Base-by-base conservation (phyloP, 2,329 filamentous ascomycete species). In the Stachybotrys elegans region DNA sequence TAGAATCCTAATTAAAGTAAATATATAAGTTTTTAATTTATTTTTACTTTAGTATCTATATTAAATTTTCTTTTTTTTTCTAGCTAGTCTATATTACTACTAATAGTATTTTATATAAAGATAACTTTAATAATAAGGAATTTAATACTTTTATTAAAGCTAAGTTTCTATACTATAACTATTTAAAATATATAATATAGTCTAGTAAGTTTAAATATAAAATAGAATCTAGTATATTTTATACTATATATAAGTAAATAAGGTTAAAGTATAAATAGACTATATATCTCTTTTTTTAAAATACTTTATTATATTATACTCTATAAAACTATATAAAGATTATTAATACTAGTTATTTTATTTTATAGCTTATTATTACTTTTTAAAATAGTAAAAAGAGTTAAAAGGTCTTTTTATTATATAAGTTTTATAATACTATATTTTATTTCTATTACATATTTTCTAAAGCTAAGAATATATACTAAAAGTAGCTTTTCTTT, bases 1-100 rank as follows among this genome's bases (percentile, higher is more conserved):
- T 29, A 9, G 14, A 44, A 22, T 17, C 23, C 14, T 43, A 32
- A 42, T 43, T 27, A 43, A 21, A 38, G 8, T 22, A 40, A 39
- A 23, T n/a, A 44, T 3, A 8, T 42, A 42, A 5, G 9, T 36
- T 29, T 16, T 9, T 38, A 42, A 42, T 42, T 17, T 35, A 35
- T 14, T 35, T 35, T 29, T 39, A 17, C 9, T 14, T 44, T 44
- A 40, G 11, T 38, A 45, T 44, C 7, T 11, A 17, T 27, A 41
- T 13, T 29, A 29, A 11, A 44, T 40, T 34, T 31, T 35, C 35
- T 34, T 27, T 34, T 34, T 42, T 42, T 39, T 40, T 32, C 31
- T 42, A 34, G 37, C 37, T 39, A 43, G 37, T 21, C 36, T 35
- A 43, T 42, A 19, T 31, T 42, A 44, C 17, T 19, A 37, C 37